These are phyloP conservation scores for Boletus sp. DNA, from an alignment of 768 basidiomycete species.

Conservation along the genomic window DNA sequence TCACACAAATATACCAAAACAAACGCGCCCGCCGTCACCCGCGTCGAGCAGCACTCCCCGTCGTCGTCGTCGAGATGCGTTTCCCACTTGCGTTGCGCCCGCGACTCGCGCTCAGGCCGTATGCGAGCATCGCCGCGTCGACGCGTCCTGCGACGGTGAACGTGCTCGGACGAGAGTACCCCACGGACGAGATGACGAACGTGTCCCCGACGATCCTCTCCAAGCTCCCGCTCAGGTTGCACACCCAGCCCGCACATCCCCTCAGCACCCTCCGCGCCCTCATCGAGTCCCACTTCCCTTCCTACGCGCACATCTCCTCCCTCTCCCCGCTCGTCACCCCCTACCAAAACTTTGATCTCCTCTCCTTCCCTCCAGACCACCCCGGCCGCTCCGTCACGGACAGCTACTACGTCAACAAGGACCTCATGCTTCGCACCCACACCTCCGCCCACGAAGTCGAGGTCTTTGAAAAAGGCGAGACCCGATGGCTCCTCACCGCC, in stretches of 20 bases:
- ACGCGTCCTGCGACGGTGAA: conserved; percentile 33
- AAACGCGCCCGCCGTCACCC: conserved; percentile 14
- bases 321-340: conserved; percentile 90
- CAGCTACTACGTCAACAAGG: conserved; percentile 92
- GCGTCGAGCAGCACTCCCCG: neutral
- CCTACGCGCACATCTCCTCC: conserved; percentile 71
- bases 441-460: conserved; percentile 99
- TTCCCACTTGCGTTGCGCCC: conserved; percentile 6
- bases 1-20: conserved; percentile 15
- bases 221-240: conserved; percentile 75
- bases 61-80: no score
- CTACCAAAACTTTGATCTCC: conserved; percentile 92
- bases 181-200: conserved; percentile 80
- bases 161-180: conserved; percentile 66
- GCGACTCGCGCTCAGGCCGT: conserved; percentile 6
- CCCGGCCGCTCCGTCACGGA: conserved; percentile 89
- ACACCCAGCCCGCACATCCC: conserved; percentile 77
- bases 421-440: conserved; percentile 93
- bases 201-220: conserved; percentile 80
- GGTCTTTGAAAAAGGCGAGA: conserved; percentile 71
- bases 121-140: conserved; percentile 10
- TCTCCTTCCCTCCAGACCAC: conserved; percentile 91
- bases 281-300: conserved; percentile 81
- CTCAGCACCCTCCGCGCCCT: conserved; percentile 79
- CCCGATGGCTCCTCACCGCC: conserved; percentile 88